Evolutionary conservation across 257 asterid species (phyloP).

Genomic region (Solanum okadae): DNA sequence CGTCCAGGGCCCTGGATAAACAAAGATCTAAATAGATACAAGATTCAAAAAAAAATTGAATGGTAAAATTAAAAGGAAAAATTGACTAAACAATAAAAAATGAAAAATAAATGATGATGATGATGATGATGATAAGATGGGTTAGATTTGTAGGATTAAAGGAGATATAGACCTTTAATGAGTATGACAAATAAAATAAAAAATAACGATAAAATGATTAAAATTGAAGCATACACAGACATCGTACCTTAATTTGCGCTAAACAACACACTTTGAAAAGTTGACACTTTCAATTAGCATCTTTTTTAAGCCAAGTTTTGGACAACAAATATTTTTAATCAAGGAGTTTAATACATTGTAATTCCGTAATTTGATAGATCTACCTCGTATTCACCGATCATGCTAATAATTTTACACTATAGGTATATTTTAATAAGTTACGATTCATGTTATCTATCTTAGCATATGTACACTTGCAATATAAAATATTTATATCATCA

Average conservation of each 20-base stretch:
- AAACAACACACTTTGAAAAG: not conserved
- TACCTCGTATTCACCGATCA: not conserved
- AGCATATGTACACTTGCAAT: not conserved
- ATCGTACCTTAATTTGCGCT: not conserved
- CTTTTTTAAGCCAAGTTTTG: not conserved
- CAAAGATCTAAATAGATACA: not conserved
- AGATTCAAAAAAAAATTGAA: not conserved
- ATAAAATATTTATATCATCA: too few relatives aligned
- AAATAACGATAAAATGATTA: not conserved
- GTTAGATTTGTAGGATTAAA: not conserved
- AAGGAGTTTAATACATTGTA: not conserved
- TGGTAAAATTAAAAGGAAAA: not conserved
- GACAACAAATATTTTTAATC: not conserved
- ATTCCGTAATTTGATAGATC: not conserved
- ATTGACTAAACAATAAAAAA: not conserved
- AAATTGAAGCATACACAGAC: not conserved
- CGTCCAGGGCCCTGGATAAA: rapidly evolving
- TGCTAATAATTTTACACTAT: not conserved
- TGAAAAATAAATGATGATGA: not conserved
- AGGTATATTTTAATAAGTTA: too few relatives aligned
- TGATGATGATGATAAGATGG: not conserved
- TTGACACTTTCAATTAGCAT: not conserved
- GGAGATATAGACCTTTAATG: not conserved
- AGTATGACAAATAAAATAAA: not conserved
- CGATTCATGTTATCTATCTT: not conserved